Base-by-base conservation (phyloP, 495 filamentous ascomycete genomes). In the Xylaria cubensis region DNA sequence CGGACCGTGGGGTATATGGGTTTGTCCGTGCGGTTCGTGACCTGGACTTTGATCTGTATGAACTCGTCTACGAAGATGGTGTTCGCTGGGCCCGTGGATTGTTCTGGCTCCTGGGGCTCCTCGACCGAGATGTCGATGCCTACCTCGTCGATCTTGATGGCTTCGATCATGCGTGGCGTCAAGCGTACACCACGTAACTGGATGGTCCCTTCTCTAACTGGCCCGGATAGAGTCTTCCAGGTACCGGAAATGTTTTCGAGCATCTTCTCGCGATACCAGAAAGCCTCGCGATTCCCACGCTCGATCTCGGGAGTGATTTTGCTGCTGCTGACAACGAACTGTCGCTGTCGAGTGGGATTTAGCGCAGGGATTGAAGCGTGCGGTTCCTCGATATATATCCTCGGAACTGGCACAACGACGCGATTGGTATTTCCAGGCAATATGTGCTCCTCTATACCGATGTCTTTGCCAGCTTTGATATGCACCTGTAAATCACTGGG, bases 261-360 rank as follows among this genome's bases (percentile, higher is more conserved):
- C 2, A 98, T 86, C 77, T 91, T 92, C 76, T 97, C 92, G 8
- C 95, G 88, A 82, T 94, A 97, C 95, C 95, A 97, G 80, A 97
- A 97, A 2, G 91, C 90, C 82, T 97, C 94, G 50, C 95, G 87
- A 53, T 86, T 91, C 8, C 90, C 88, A 44, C 91, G 88, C 80
- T 98, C 94, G 32, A 87, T 88, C 70, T 96, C 93, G 2, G 93
- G 92, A 0, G 92, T 90, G 62, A 93, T 86, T 73, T 93, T 93
- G 72, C 88, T 88, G 53, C 91, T 90, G 77, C 91, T 94, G 62
- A 97, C 93, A 26, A 98, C 93, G 74, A 96, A 98, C 80, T 98
- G 95, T 13, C 94, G 88, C 75, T 92, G 89, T 6, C 90, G 88
- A 1, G 90, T 88, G 0, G 90, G 90, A 74, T 96, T 94, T 42